Percentiles rank a stretch among this genome's conserved stretches.
Evolutionary conservation across 495 filamentous ascomycete genomes (phyloP).

Genomic region (Cladorrhinum samala): DNA sequence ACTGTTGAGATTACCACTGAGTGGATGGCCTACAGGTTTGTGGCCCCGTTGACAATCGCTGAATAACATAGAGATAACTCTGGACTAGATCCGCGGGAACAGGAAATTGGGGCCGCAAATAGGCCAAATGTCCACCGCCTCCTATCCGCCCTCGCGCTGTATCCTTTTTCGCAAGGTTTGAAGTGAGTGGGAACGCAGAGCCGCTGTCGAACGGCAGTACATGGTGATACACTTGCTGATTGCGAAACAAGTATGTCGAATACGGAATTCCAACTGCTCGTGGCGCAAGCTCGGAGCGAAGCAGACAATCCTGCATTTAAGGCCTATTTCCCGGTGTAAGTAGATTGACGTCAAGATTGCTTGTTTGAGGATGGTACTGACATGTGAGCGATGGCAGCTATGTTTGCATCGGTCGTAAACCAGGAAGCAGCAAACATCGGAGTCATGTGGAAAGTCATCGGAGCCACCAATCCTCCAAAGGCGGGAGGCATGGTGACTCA

Average conservation of each 20-base stretch:
- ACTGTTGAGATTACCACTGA: conserved; percentile 68
- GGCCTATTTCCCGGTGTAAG: conserved; percentile 74
- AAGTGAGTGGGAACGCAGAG: conserved; percentile 23
- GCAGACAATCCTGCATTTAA: conserved; percentile 58
- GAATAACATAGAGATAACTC: conserved; percentile 8
- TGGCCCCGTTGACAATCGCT: not conserved
- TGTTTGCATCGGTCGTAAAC: conserved; percentile 49
- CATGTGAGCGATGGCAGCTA: conserved; percentile 34
- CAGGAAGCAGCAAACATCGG: conserved; percentile 26
- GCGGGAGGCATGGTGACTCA: conserved; percentile 21
- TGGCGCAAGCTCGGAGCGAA: conserved; percentile 61
- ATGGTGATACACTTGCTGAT: conserved; percentile 28
- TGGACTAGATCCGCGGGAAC: conserved; percentile 51
- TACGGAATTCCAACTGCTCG: conserved; percentile 56
- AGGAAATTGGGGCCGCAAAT: conserved; percentile 57
- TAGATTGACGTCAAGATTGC: conserved; percentile 8
- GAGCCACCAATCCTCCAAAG: conserved; percentile 20
- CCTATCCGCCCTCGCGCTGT: conserved; percentile 56
- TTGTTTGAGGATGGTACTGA: conserved; percentile 4
- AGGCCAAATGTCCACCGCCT: conserved; percentile 55
- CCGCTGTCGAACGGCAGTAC: conserved; percentile 9
- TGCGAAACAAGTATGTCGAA: conserved; percentile 51
- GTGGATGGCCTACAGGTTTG: conserved; percentile 68
- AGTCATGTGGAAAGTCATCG: conserved; percentile 16
- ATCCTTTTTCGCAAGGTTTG: conserved; percentile 49